Conservation (phyloP, 2,329 filamentous ascomycete species). For the Tricladium varicosporioides region DNA sequence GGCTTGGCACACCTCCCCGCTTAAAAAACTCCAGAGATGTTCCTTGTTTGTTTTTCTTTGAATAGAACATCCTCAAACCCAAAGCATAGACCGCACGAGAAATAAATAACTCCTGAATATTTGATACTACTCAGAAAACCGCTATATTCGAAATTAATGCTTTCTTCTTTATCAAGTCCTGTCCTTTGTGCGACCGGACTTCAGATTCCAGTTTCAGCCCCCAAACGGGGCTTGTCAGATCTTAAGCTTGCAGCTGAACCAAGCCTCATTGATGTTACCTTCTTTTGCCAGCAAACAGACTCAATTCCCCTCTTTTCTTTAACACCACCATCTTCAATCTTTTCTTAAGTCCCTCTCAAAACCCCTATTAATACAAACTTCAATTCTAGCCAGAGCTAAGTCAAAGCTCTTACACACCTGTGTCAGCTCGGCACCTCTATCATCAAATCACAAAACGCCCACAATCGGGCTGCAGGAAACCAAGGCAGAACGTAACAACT, state of each 20-base stretch:
- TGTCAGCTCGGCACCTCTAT: too few species aligned
- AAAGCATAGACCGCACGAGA: background rate
- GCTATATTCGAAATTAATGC: too few species aligned
- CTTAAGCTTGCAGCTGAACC: background rate
- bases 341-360: background rate
- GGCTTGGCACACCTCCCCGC: background rate
- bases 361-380: too few species aligned
- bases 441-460: too few species aligned
- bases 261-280: background rate
- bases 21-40: background rate
- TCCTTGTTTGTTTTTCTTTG: background rate
- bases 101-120: too few species aligned
- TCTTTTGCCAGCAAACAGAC: background rate
- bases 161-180: too few species aligned
- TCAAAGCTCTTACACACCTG: too few species aligned
- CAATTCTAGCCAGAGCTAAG: too few species aligned
- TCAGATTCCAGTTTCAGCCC: background rate
- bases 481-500: too few species aligned
- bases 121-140: too few species aligned
- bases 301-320: background rate
- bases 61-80: background rate
- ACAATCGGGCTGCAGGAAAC: too few species aligned
- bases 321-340: background rate
- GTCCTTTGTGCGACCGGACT: background rate
- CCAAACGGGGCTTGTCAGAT: conserved; percentile 5